These are phyloP conservation scores for Themeda triandra DNA, from an alignment of 176 grass and related monocot species.

Conservation along the genomic window DNA sequence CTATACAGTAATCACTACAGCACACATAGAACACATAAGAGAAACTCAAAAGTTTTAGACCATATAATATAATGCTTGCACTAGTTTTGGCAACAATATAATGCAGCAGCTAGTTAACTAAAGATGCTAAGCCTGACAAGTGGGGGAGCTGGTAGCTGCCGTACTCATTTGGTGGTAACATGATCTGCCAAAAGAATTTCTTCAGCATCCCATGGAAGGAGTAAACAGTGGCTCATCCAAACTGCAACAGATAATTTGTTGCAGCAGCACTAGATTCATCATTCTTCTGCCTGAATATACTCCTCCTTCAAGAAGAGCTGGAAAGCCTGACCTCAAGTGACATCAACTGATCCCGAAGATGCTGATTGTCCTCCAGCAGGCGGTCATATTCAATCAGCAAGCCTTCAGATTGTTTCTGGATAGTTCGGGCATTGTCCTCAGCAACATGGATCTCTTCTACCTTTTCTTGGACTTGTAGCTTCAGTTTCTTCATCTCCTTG, in stretches of 20 bases:
- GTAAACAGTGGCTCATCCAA: background rate
- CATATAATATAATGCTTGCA: background rate
- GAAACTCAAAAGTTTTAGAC: background rate
- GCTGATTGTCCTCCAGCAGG: constrained; percentile 83
- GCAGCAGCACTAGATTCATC: constrained; percentile 7
- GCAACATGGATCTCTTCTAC: constrained; percentile 44
- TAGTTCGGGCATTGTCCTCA: constrained; percentile 47
- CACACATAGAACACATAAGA: background rate
- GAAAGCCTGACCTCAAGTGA: constrained; percentile 56
- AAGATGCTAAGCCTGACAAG: background rate
- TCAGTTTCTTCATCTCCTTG: constrained; percentile 67
- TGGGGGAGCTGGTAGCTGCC: background rate
- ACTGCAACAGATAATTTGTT: background rate
- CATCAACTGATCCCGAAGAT: constrained; percentile 61
- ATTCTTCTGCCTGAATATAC: constrained; percentile 12
- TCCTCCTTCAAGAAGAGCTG: constrained; percentile 50
- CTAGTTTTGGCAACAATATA: background rate
- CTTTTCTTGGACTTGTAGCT: constrained; percentile 58
- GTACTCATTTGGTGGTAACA: background rate
- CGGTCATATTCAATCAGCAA: constrained; percentile 76
- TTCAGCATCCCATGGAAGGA: constrained; percentile 9
- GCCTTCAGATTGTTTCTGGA: constrained; percentile 76
- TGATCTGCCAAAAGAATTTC: background rate
- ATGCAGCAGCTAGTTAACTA: background rate
- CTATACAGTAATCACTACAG: background rate